Conservation (phyloP, 208 protist genomes). For the Trypanosoma lewisi region DNA sequence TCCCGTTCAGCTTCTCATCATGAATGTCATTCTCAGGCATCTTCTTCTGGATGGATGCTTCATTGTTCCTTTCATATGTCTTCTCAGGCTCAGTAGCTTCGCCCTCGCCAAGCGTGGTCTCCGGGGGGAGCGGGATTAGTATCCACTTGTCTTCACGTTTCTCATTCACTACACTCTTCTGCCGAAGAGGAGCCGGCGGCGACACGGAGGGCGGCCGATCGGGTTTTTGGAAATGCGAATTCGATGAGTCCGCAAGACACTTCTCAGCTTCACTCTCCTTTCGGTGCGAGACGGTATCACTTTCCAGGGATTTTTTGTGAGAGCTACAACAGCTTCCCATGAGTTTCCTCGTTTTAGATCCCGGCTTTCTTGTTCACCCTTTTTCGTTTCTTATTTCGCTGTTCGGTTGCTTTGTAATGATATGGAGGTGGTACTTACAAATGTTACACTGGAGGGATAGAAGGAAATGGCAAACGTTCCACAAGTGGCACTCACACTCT, state of each 20-base stretch:
- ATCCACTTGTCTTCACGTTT: not conserved
- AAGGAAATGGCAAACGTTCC: too few relatives aligned
- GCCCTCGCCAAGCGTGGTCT: not conserved
- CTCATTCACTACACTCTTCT: not conserved
- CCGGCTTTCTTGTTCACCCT: not conserved
- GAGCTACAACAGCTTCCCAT: conserved; percentile 11
- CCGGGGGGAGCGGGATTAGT: not conserved
- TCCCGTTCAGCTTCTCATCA: not conserved
- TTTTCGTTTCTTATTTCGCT: not conserved
- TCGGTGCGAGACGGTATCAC: not conserved
- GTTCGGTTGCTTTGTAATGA: not conserved
- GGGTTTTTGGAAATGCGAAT: not conserved
- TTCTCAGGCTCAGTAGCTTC: not conserved
- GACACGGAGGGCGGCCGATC: not conserved
- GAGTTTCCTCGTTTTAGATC: not conserved
- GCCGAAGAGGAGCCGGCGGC: not conserved
- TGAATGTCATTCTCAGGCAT: not conserved
- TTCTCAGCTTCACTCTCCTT: not conserved
- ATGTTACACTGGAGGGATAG: too few relatives aligned
- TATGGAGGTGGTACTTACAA: too few relatives aligned
- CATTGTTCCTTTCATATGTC: not conserved
- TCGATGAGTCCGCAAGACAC: not conserved
- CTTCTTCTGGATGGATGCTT: not conserved
- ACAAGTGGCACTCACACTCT: too few relatives aligned
- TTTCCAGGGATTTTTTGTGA: not conserved